A percentile compares a stretch with the other conserved stretches of the same genome.
Conservation (phyloP, 257 asterid genomes). For the Rehmannia glutinosa region DNA sequence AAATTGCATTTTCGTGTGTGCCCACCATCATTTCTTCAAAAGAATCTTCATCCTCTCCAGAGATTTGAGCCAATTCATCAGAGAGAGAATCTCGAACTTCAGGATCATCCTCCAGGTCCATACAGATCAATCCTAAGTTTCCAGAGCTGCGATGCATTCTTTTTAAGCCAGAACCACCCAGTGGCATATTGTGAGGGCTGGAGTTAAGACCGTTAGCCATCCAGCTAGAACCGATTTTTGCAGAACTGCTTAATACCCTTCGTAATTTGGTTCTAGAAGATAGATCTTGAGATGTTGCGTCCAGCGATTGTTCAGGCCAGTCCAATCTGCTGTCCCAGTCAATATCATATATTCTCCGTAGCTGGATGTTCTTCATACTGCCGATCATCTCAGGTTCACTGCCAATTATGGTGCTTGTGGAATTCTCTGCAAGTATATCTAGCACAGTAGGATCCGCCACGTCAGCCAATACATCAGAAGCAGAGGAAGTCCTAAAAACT, state of each 20-base stretch:
- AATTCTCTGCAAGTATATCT: conserved; percentile 29
- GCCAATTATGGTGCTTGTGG: no score
- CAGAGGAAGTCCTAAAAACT: conserved; percentile 65
- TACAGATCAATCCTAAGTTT: conserved; percentile 45
- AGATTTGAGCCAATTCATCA: conserved; percentile 41
- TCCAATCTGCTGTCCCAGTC: conserved; percentile 39
- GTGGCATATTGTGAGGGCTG: conserved; percentile 20
- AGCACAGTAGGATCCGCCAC: conserved; percentile 38
- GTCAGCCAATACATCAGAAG: conserved; percentile 65
- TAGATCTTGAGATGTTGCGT: conserved; percentile 46
- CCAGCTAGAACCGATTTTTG: conserved; percentile 41
- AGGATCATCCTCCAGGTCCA: conserved; percentile 40
- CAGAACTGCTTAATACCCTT: conserved; percentile 64
- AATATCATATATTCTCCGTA: conserved; percentile 29
- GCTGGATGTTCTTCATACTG: conserved; percentile 18
- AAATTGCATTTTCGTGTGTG: conserved; percentile 10
- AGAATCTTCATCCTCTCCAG: conserved; percentile 57
- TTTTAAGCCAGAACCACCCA: conserved; percentile 35
- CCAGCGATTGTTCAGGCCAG: conserved; percentile 91
- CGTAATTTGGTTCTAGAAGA: conserved; percentile 49
- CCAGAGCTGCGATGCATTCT: conserved; percentile 68
- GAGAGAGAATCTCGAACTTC: conserved; percentile 40
- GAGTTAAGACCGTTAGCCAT: no score
- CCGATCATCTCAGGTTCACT: conserved; percentile 16
- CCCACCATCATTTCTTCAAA: conserved; percentile 32